phyloP scores from a whole-genome alignment of 2,329 filamentous ascomycete species.

The Xylariaceae sp. region DNA sequence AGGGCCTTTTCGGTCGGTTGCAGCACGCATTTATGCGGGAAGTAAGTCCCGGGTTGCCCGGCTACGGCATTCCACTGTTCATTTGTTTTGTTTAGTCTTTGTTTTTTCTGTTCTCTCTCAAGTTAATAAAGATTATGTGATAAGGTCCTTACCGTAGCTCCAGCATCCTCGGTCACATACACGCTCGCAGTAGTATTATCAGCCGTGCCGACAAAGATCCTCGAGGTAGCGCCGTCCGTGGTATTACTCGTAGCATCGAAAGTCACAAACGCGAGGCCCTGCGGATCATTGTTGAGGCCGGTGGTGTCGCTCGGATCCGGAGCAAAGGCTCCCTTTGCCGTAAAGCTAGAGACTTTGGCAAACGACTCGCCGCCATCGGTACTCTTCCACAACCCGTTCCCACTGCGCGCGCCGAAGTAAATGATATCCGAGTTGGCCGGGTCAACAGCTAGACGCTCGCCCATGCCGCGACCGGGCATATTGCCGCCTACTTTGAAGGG shows the following conservation, averaged over 20 bases:
- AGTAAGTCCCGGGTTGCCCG: slow-evolving; percentile 44
- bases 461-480: slow-evolving; percentile 55
- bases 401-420: slow-evolving; percentile 54
- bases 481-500: slow-evolving; percentile 58
- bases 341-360: slow-evolving; percentile 47
- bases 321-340: slow-evolving; percentile 44
- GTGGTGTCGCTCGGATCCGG: slow-evolving; percentile 40
- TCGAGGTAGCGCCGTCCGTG: slow-evolving; percentile 43
- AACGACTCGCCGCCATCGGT: slow-evolving; percentile 51
- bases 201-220: slow-evolving; percentile 52
- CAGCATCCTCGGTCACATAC: slow-evolving; percentile 49
- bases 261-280: slow-evolving; percentile 48
- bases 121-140: neutral
- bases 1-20: slow-evolving; percentile 47
- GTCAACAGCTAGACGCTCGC: slow-evolving; percentile 54
- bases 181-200: slow-evolving; percentile 48
- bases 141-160: slow-evolving; percentile 33
- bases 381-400: slow-evolving; percentile 54
- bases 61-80: slow-evolving; percentile 42
- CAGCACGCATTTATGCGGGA: slow-evolving; percentile 50
- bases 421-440: slow-evolving; percentile 51
- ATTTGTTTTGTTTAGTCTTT: neutral
- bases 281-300: slow-evolving; percentile 42
- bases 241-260: slow-evolving; percentile 48
- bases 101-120: neutral